These are phyloP conservation scores for Dictyophora rubrovolvata DNA, from an alignment of 768 basidiomycete genomes.

Conservation along the genomic window DNA sequence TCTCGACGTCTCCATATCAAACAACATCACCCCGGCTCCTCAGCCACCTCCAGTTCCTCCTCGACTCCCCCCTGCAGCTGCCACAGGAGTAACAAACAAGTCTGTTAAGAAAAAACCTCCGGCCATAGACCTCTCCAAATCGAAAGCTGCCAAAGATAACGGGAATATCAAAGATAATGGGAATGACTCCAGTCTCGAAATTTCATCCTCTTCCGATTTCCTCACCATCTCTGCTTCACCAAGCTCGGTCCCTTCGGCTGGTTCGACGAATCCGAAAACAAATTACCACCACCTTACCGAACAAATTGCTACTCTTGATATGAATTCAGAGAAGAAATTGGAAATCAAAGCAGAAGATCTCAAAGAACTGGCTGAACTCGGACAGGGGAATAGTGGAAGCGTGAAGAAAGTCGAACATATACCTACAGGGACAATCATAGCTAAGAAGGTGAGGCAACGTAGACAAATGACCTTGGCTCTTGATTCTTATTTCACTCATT, in stretches of 20 bases:
- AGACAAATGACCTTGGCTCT: neutral
- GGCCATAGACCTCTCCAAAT: conserved; percentile 28
- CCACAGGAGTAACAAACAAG: conserved; percentile 26
- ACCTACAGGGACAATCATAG: conserved; percentile 89
- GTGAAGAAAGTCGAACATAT: conserved; percentile 93
- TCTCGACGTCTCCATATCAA: conserved; percentile 46
- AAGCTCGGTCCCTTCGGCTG: conserved; percentile 44
- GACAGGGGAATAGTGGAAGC: conserved; percentile 94
- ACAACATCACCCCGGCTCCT: conserved; percentile 23
- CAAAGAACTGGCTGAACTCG: conserved; percentile 82
- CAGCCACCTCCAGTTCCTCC: conserved; percentile 29
- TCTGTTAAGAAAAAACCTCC: conserved; percentile 22
- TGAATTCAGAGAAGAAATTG: conserved; percentile 73
- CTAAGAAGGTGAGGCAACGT: conserved; percentile 72
- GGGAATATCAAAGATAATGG: conserved; percentile 25
- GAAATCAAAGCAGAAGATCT: conserved; percentile 86
- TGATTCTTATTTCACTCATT: neutral
- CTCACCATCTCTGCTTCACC: conserved; percentile 39
- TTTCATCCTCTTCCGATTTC: conserved; percentile 27
- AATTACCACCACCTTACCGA: conserved; percentile 77
- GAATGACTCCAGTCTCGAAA: conserved; percentile 24
- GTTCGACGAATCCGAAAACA: conserved; percentile 32
- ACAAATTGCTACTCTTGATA: conserved; percentile 77
- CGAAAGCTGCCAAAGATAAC: conserved; percentile 21
- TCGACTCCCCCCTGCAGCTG: conserved; percentile 23